These are phyloP conservation scores for Ceratocystis ficicola DNA, from an alignment of 2,329 filamentous ascomycete species.

Conservation along the genomic window DNA sequence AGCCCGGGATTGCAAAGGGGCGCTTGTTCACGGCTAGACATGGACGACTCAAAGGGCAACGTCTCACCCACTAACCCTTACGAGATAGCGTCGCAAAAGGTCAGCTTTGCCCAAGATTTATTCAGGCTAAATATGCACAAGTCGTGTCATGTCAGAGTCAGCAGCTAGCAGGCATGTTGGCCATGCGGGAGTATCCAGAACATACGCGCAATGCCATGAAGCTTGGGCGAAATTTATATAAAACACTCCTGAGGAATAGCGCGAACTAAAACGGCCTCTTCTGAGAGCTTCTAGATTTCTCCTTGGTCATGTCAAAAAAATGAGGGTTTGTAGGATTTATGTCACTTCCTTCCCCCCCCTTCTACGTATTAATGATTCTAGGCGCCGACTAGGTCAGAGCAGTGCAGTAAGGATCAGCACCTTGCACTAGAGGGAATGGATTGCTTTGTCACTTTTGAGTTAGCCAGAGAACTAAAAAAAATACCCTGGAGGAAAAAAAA, in stretches of 20 bases:
- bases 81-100: neutral
- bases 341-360: neutral
- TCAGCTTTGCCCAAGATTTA: neutral
- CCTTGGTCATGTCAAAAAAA: neutral
- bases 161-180: neutral
- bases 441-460: neutral
- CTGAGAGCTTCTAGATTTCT: neutral
- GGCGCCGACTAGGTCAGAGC: neutral
- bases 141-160: constrained; percentile 3
- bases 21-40: too few relatives aligned
- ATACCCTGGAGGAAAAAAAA: neutral
- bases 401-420: neutral
- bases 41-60: too few relatives aligned
- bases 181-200: neutral
- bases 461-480: neutral
- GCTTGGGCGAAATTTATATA: neutral
- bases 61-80: neutral
- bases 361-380: neutral
- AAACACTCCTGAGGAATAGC: too few relatives aligned
- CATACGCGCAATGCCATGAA: neutral
- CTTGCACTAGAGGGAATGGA: neutral
- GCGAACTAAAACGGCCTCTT: neutral
- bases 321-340: neutral
- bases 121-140: neutral
- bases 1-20: too few relatives aligned